Conservation (phyloP, 2,329 filamentous ascomycete species). For the Fusarium stilboides region DNA sequence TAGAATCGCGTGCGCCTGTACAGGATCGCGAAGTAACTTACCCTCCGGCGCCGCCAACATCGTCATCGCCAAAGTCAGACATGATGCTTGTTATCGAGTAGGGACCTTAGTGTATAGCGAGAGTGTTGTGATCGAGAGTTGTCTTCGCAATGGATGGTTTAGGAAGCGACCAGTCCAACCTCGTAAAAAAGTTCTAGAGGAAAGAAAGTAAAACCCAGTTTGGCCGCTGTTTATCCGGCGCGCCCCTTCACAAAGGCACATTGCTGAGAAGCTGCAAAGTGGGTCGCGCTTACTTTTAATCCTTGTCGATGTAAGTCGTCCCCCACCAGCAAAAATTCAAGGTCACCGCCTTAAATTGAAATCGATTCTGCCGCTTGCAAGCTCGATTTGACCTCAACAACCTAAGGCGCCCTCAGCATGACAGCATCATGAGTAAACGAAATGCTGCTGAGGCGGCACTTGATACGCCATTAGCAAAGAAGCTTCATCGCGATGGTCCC, state of each 20-base stretch:
- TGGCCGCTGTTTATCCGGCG: constrained; percentile 53
- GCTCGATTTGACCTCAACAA: constrained; percentile 29
- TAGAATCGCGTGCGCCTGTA: constrained; percentile 33
- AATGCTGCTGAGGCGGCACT: constrained; percentile 45
- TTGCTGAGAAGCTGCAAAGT: constrained; percentile 10
- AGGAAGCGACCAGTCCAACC: constrained; percentile 40
- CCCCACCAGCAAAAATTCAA: constrained; percentile 51
- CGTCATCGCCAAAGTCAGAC: constrained; percentile 82
- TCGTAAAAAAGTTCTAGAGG: constrained; percentile 52
- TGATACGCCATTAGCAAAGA: constrained; percentile 50
- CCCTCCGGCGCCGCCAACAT: constrained; percentile 71
- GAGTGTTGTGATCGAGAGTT: constrained; percentile 9
- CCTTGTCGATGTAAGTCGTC: constrained; percentile 41
- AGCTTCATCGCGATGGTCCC: constrained; percentile 33
- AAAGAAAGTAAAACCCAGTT: constrained; percentile 47
- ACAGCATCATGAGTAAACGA: constrained; percentile 55
- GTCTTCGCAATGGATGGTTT: constrained; percentile 41
- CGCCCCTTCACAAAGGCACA: constrained; percentile 6
- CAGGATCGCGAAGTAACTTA: constrained; percentile 57
- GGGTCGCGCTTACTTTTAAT: constrained; percentile 17
- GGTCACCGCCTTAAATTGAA: constrained; percentile 55
- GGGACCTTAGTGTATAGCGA: constrained; percentile 7
- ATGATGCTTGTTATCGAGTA: constrained; percentile 59
- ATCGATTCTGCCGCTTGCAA: constrained; percentile 53
- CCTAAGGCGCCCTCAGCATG: constrained; percentile 31